Percentiles rank a stretch among this genome's conserved stretches.
Evolutionary conservation across 106 monocot genomes (phyloP).

Genomic region (Dendrobium huoshanense): DNA sequence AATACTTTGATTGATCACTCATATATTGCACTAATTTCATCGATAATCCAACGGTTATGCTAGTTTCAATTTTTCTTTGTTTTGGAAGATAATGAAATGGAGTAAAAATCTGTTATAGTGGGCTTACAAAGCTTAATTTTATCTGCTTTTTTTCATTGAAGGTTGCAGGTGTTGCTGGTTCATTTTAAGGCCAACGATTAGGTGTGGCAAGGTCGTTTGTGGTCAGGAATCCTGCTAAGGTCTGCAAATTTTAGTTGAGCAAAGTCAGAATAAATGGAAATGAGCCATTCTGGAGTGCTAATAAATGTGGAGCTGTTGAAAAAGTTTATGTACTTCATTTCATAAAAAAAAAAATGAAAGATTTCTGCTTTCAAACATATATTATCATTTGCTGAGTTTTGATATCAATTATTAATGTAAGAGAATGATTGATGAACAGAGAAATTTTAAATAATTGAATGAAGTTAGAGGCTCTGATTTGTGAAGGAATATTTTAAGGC

Average conservation of each 20-base stretch:
- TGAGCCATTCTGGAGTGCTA: too few relatives aligned
- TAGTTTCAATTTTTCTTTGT: too few relatives aligned
- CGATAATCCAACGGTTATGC: too few relatives aligned
- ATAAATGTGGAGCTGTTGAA: neutral
- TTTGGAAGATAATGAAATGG: too few relatives aligned
- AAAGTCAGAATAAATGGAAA: too few relatives aligned
- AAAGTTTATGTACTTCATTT: neutral
- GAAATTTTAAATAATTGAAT: too few relatives aligned
- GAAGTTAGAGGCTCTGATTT: too few relatives aligned
- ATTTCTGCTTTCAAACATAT: neutral
- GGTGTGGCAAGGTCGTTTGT: conserved; percentile 10
- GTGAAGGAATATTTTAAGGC: too few relatives aligned
- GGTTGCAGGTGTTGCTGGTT: conserved; percentile 20
- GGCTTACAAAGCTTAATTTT: neutral
- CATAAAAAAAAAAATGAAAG: neutral
- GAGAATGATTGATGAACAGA: too few relatives aligned
- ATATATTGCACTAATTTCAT: neutral
- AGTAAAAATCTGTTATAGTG: too few relatives aligned
- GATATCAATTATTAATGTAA: too few relatives aligned
- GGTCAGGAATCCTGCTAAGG: neutral
- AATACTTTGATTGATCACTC: neutral
- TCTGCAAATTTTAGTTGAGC: neutral
- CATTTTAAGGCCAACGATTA: conserved; percentile 3
- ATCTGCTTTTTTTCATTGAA: neutral
- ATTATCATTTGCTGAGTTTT: too few relatives aligned